phyloP scores from a whole-genome alignment of 495 filamentous ascomycete genomes.

The Astrothelium macrocarpum region DNA sequence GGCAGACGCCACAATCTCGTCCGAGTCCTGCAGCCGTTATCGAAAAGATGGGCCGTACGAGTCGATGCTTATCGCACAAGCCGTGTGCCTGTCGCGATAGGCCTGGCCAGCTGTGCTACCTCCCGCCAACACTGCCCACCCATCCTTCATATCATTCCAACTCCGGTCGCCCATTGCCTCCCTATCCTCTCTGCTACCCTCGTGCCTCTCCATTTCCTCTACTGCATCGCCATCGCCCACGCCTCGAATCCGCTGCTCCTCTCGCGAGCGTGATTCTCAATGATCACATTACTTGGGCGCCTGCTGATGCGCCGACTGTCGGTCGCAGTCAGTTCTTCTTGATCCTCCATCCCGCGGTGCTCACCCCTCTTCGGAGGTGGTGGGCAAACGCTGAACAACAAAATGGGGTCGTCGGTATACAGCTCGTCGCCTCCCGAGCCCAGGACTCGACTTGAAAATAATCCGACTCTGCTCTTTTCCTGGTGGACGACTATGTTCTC shows the following conservation, averaged over 20 bases:
- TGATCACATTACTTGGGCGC: neutral
- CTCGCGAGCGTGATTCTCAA: neutral
- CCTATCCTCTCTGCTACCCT: neutral
- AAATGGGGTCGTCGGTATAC: neutral
- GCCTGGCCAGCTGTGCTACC: no score
- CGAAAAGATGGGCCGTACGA: neutral
- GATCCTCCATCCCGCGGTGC: neutral
- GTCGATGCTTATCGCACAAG: neutral
- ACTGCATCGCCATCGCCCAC: no score
- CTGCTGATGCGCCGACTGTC: neutral
- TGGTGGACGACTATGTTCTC: constrained; percentile 91
- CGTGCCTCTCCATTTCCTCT: neutral
- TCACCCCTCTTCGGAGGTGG: constrained; percentile 4
- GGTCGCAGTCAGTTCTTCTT: neutral
- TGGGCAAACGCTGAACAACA: neutral
- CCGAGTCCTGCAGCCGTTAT: neutral
- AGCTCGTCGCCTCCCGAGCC: constrained; percentile 12
- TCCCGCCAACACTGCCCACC: constrained; percentile 1
- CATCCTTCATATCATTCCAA: neutral
- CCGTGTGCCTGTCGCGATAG: no score
- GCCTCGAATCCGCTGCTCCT: neutral
- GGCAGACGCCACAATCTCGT: neutral
- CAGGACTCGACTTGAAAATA: constrained; percentile 12
- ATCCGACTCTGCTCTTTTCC: constrained; percentile 58
- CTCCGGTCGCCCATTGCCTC: neutral